Evolutionary conservation across 2,329 filamentous ascomycete genomes (phyloP).

Genomic region (Pochonia chlamydosporia): DNA sequence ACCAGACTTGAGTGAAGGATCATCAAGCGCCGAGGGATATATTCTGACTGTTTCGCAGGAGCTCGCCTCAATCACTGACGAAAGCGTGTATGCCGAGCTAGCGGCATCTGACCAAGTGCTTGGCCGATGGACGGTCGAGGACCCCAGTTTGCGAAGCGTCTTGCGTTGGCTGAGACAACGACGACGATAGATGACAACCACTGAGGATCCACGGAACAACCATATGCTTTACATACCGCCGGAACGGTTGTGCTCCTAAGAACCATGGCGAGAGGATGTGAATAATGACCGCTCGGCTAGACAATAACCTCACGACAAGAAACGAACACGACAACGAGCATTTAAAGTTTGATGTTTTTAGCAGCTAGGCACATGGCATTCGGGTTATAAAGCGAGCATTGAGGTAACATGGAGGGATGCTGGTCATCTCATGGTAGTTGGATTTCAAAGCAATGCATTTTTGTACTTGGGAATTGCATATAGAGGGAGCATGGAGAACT

Average conservation of each 20-base stretch:
- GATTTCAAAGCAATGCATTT: not conserved
- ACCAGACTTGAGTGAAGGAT: not conserved
- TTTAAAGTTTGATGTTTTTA: no score
- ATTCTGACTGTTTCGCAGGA: constrained; percentile 34
- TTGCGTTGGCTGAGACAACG: constrained; percentile 50
- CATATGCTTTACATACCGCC: not conserved
- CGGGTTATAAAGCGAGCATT: constrained; percentile 1
- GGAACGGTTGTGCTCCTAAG: not conserved
- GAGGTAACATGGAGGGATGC: not conserved
- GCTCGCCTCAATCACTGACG: constrained; percentile 52
- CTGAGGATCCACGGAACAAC: not conserved
- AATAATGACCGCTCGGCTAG: not conserved
- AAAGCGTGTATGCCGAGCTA: constrained; percentile 51
- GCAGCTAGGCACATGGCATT: no score
- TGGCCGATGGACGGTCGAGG: constrained; percentile 58
- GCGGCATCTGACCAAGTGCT: constrained; percentile 45
- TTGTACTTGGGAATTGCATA: not conserved
- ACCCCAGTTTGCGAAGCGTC: constrained; percentile 52
- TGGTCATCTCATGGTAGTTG: not conserved
- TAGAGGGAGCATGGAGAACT: constrained; percentile 5
- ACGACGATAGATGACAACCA: constrained; percentile 13
- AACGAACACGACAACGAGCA: not conserved
- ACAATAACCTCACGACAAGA: not conserved
- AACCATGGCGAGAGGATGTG: not conserved
- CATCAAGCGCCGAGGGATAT: no score